Evolutionary conservation across 208 protist genomes (phyloP), one percentile per base, ranked within the genome.

Genomic region (Blastocrithidia nonstop): DNA sequence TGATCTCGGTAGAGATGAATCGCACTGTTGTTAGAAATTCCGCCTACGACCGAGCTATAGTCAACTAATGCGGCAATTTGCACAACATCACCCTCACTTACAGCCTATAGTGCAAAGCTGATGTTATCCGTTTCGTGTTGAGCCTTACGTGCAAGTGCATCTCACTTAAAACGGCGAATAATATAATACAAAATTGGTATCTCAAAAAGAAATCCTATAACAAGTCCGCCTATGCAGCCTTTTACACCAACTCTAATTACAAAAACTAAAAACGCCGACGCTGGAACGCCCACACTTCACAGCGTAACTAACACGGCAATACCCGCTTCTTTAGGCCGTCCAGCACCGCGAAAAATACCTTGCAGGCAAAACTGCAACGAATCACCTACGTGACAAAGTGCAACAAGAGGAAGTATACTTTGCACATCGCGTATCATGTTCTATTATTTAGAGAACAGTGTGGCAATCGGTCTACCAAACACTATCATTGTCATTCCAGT

Each of bases 341-440:
- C 66, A 9, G 57, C 71, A 35, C 71, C 76, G 28, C 71, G 61
- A 57, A 71, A 80, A 45, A 81, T 49, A 41, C 68, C 71, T 37
- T 86, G 71, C 16, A 81, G 47, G 33, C 67, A 80, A 53, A 73
- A 74, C 45, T 81, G 68, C 36, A 78, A 13, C 16, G 71, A 78
- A 59, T 86, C 67, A 13, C 70, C 71, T 9, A 66, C 26, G 45
- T 81, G 71, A n/a, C 24, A 45, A 20, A 81, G 37, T 15, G 65
- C 63, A n/a, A 78, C 60, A 19, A 75, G 47, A 5, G 66, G 64
- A 48, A 86, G 71, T 29, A 71, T 59, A 16, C 50, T 50, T 45
- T 51, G 19, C 40, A 75, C 64, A 6, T 46, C 57, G 8, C 26
- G 28, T 3, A 65, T 35, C 0, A 86, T 37, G 1, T 54, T 54